Base-by-base conservation (phyloP, 2,329 filamentous ascomycete genomes). In the Coniochaeta sp. region DNA sequence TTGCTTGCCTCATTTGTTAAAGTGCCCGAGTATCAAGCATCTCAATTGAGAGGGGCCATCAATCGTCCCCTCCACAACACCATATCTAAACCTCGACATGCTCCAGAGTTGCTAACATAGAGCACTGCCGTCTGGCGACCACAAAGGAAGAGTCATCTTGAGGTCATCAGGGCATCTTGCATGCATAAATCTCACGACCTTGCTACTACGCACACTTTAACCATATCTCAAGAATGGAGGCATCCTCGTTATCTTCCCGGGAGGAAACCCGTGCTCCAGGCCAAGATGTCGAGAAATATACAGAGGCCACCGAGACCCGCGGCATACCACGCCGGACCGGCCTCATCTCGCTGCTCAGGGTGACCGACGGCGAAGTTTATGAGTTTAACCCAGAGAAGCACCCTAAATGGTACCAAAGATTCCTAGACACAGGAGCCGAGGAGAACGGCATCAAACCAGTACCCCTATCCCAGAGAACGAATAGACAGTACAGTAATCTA, bases 361-460 rank as follows among this genome's bases (percentile, higher is more conserved):
- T 69, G 22, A 66, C 72, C 54, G 70, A 73, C 14, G 71, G 71
- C 28, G 69, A 73, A 38, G 69, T 71, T 22, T 70, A 73, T 58
- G 68, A 72, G 34, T 61, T 62, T 14, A 62, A 69, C 19, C 61
- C 66, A 4, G 68, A 70, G 59, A 66, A 64, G 26, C 67, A 70
- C n/a, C 67, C 70, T 10, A 72, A 58, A 55, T 79, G 76, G 76
- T 79, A 79, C 61, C 74, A 73, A 61, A 66, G 68, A 47, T 67
- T 80, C 19, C 65, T 80, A 22, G 74, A 78, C 38, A 73, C 71
- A 9, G 80, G 80, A 8, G 71, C 83, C 16, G 81, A 83, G 64
- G 75, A 80, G 62, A 80, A 81, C 62, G 84, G 84, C 4, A 77
- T 84, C 65, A 77, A 76, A 60, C 84, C 84, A 0, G 81, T 87